Conservation (phyloP, 176 grass and related monocot genomes). For the Cenchrus purpureus region DNA sequence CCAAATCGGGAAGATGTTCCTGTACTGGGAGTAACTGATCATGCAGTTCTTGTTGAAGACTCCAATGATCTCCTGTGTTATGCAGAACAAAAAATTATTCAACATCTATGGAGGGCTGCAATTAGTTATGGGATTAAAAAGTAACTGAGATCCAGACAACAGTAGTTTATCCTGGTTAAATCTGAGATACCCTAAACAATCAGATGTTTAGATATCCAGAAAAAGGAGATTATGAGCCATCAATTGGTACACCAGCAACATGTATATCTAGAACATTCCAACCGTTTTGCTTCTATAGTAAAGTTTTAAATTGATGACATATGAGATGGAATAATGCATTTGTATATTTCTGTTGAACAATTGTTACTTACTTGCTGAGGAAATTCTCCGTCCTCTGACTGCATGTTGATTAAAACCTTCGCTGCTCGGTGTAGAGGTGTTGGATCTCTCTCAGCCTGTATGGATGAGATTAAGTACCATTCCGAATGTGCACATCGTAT, state of each 20-base stretch:
- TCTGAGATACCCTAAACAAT: not conserved
- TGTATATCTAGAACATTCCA: not conserved
- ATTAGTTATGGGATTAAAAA: not conserved
- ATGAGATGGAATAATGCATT: too few species aligned
- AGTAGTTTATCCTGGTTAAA: not conserved
- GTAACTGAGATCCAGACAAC: not conserved
- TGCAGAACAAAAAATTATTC: not conserved
- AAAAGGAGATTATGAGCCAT: too few species aligned
- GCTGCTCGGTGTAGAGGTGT: conserved; percentile 69
- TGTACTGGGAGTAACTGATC: conserved; percentile 76
- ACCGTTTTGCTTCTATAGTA: not conserved
- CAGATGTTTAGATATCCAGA: not conserved
- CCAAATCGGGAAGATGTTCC: conserved; percentile 88
- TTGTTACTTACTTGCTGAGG: conserved; percentile 78
- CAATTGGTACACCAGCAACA: not conserved
- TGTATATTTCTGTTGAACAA: too few species aligned
- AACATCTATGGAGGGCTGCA: not conserved
- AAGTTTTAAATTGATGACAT: not conserved
- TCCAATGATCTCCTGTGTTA: conserved; percentile 79
- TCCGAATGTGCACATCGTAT: conserved; percentile 15
- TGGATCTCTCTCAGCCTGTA: conserved; percentile 76
- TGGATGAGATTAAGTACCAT: not conserved
- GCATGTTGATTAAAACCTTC: conserved; percentile 78
- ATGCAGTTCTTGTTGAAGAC: conserved; percentile 86
- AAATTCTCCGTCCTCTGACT: conserved; percentile 81